Conservation (phyloP, 768 basidiomycete species). For the Russula foetens region DNA sequence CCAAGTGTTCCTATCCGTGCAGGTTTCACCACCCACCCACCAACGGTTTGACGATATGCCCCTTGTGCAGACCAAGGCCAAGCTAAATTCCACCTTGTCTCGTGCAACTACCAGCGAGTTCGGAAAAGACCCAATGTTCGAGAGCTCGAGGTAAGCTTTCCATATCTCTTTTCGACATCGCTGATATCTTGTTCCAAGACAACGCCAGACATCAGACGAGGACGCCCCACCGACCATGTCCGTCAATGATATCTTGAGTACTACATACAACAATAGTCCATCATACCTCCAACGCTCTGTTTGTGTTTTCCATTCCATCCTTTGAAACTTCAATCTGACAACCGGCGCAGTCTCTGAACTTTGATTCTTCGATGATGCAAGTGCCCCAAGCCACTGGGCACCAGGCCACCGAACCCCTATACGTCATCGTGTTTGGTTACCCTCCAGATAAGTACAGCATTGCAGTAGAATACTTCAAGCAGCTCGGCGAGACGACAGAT, state of each 20-base stretch:
- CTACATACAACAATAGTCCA: slow-evolving; percentile 37
- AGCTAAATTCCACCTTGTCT: slow-evolving; percentile 62
- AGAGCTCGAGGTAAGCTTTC: slow-evolving; percentile 50
- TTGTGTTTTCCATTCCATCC: slow-evolving; percentile 16
- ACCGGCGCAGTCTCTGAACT: slow-evolving; percentile 30
- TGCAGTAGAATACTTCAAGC: slow-evolving; percentile 66
- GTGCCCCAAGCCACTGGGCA: slow-evolving; percentile 16
- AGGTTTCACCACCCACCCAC: slow-evolving; percentile 41
- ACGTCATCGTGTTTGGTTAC: slow-evolving; percentile 84
- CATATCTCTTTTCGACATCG: slow-evolving; percentile 4
- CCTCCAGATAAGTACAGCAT: slow-evolving; percentile 69
- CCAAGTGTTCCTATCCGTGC: background rate
- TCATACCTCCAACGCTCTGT: slow-evolving; percentile 41
- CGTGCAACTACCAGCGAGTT: slow-evolving; percentile 62
- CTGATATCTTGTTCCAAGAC: background rate
- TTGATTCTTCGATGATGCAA: slow-evolving; percentile 30
- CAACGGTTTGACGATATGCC: slow-evolving; percentile 68
- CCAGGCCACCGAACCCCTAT: slow-evolving; percentile 37
- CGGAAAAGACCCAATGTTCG: slow-evolving; percentile 82
- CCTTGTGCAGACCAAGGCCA: slow-evolving; percentile 71
- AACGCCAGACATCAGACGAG: slow-evolving; percentile 29
- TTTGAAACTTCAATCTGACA: background rate
- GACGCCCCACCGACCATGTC: slow-evolving; percentile 76
- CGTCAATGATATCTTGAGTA: slow-evolving; percentile 65
- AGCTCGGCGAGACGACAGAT: slow-evolving; percentile 62